A percentile compares a stretch with the other conserved stretches of the same genome.
Evolutionary conservation across 2,329 filamentous ascomycete species (phyloP).

Genomic region (Zymoseptoria tritici): DNA sequence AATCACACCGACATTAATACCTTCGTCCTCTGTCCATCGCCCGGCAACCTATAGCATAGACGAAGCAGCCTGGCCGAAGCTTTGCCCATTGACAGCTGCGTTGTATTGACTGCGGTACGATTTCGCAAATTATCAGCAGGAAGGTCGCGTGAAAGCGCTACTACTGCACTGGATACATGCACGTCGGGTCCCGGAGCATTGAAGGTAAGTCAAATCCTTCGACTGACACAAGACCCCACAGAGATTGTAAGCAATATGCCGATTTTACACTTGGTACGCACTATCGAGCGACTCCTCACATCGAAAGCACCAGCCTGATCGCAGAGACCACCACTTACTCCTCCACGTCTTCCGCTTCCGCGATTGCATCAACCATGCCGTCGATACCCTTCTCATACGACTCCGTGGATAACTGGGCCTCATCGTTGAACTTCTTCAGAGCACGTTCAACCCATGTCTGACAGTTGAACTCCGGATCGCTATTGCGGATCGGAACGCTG

Average conservation of each 20-base stretch:
- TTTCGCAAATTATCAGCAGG: too few relatives aligned
- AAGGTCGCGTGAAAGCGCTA: too few relatives aligned
- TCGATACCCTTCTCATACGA: conserved; percentile 7
- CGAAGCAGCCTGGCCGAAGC: conserved; percentile 2
- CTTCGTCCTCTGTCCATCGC: too few relatives aligned
- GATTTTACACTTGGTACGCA: conserved; percentile 2
- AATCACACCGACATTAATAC: too few relatives aligned
- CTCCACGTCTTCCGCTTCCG: conserved; percentile 2
- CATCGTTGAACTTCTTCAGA: conserved; percentile 3
- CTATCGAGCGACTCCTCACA: conserved; percentile 7
- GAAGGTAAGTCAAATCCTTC: conserved; percentile 18
- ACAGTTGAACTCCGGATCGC: conserved; percentile 9
- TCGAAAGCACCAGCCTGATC: neutral
- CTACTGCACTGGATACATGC: too few relatives aligned
- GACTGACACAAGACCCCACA: conserved; percentile 7
- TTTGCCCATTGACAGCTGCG: conserved; percentile 1
- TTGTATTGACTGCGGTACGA: too few relatives aligned
- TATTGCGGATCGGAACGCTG: conserved; percentile 5
- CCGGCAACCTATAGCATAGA: too few relatives aligned
- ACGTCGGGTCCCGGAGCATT: conserved; percentile 20
- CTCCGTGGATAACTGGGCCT: neutral
- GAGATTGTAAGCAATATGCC: conserved; percentile 11
- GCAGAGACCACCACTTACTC: conserved; percentile 1
- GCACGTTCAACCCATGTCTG: conserved; percentile 9
- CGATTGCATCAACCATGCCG: conserved; percentile 9